Percentiles rank a stretch among this genome's conserved stretches.
phyloP scores from a whole-genome alignment of 805 yeast species.

The Wickerhamiella cacticola region DNA sequence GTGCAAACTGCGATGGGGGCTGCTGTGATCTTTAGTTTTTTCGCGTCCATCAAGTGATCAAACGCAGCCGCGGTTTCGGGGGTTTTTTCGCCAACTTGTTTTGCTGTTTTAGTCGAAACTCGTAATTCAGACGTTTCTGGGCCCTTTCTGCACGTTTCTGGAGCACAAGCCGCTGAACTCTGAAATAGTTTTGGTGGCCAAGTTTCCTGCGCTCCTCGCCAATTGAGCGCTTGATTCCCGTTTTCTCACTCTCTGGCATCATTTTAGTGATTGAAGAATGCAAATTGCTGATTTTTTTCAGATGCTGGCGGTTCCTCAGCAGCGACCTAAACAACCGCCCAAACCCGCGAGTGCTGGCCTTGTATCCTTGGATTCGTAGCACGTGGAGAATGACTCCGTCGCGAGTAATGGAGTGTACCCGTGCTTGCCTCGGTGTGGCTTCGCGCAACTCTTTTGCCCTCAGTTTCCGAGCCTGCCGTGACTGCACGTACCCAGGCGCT shows the following conservation, averaged over 20 bases:
- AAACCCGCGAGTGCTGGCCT: constrained; percentile 16
- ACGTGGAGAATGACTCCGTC: constrained; percentile 15
- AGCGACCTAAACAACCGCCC: constrained; percentile 12
- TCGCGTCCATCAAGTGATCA: not conserved
- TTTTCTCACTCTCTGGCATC: not conserved
- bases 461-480: not conserved
- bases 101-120: constrained; percentile 1
- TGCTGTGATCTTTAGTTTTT: too few relatives aligned
- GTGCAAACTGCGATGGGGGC: too few relatives aligned
- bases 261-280: not conserved
- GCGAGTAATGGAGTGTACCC: constrained; percentile 15
- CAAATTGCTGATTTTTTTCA: not conserved
- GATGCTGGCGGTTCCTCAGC: not conserved
- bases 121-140: constrained; percentile 15
- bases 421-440: constrained; percentile 17
- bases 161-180: constrained; percentile 19
- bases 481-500: constrained; percentile 14
- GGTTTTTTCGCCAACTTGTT: not conserved
- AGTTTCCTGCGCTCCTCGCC: constrained; percentile 1
- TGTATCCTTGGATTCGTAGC: constrained; percentile 18
- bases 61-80: not conserved
- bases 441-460: not conserved
- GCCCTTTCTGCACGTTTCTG: constrained; percentile 14
- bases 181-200: constrained; percentile 15
- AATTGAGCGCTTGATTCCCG: constrained; percentile 8